Base-by-base conservation (phyloP, 192 early-diverging fungal genomes). In the Podila epicladia region DNA sequence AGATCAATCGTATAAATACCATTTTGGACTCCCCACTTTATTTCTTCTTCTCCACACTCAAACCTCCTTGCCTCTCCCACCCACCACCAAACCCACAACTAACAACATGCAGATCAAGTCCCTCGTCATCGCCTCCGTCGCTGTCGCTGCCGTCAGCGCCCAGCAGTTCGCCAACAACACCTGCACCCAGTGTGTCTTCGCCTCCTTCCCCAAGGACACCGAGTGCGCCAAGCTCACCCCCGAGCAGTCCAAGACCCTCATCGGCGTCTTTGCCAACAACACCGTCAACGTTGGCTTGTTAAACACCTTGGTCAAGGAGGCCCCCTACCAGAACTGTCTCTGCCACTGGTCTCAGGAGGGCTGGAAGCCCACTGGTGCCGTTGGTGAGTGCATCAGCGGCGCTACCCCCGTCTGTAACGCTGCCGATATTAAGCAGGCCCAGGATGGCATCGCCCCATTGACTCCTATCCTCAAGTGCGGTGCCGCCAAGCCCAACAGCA, bases 31-130 rank as follows among this genome's bases (percentile, higher is more conserved):
- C 22, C 33, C 33, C 33, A n/a, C n/a, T 63, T 22, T 63, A 24
- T 55, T 55, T 55, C 3, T 55, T 53, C 2, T 55, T 55, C 53
- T 55, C 53, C 53, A 55, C 53, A 55, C 24, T 55, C 41, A 45
- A 3, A 3, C 13, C 15, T 45, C n/a, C 24, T 55, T 37, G 35
- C 35, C 53, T 24, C 8, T 24, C 53, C 8, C 53, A 55, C 22
- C 53, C 53, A 55, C n/a, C 53, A 55, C 12, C 53, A 24, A 9
- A 24, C 22, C 24, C 53, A 19, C 53, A 55, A 2, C 19, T 13
- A 45, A 26, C 24, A 80, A 45, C 37, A 80, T 80, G 77, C 77
- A 80, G 71, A 65, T 80, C 77, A 80, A 80, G 77, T 73, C 71
- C 20, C 77, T 80, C 60, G 66, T 71, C 67, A 35, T 80, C 33